Evolutionary conservation across 352 stramenopile genomes (phyloP), one percentile per base, ranked within the genome.

Genomic region (Aphanomyces stellatus): DNA sequence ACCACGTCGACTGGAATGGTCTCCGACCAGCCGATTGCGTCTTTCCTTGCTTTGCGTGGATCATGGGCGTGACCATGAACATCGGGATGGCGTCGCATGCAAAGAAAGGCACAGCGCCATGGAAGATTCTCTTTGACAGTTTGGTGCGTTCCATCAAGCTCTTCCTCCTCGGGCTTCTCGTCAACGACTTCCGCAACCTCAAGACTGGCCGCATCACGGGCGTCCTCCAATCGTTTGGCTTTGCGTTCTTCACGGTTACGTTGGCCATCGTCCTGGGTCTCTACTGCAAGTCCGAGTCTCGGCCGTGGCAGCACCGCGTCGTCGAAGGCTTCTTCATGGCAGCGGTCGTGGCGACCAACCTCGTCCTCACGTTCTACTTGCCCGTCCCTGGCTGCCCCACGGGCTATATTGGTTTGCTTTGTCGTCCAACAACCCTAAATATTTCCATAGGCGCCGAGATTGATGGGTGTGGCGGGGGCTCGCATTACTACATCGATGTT

Each of bases 31-130:
- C 87, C 5, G 82, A 93, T 53, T 42, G 88, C 25, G 69, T 91
- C 1, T 95, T 96, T 49, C 86, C 87, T 2, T 93, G 79, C 69
- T 92, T 92, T 61, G 81, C 79, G 41, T 96, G 84, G 84, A 92
- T 92, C 67, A 91, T 95, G 76, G 85, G 87, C 19, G 60, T 67
- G 24, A 67, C 60, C 19, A 67, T 67, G 60, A 67, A 40, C 28
- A 56, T 67, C 22, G 46, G 60, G 10, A 25, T 57, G 6, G 22
- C 7, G 34, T 67, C 41, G 2, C 60, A 67, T 42, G 33, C 35
- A 11, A 56, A 43, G 19, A 43, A 35, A 11, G 49, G 49, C 6
- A 35, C 49, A 19, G 6, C 60, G 30, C 42, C 13, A 0, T 59
- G 60, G 42, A 37, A 4, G n/a, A 49, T 67, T 1, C n/a, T 67